Conservation (phyloP, 306 rosid genomes). For the Medicago ruthenica region DNA sequence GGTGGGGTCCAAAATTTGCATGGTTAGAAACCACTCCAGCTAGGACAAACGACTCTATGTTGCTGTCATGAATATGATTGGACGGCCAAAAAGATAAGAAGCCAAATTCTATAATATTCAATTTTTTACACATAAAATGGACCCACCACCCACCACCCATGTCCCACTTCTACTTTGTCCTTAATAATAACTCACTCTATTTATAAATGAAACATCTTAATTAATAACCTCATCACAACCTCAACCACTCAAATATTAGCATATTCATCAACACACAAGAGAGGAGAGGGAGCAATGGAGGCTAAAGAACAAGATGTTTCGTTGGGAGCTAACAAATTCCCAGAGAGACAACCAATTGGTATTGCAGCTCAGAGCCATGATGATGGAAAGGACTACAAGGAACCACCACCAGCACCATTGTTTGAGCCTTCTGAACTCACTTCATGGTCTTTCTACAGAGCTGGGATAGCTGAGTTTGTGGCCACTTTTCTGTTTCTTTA, state of each 20-base stretch:
- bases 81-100: constrained; percentile 45
- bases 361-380: constrained; percentile 69
- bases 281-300: constrained; percentile 56
- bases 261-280: background rate
- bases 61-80: constrained; percentile 37
- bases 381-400: constrained; percentile 74
- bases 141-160: constrained; percentile 45
- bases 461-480: constrained; percentile 52
- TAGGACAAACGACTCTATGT: constrained; percentile 28
- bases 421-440: constrained; percentile 81
- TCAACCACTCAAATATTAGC: background rate
- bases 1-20: constrained; percentile 14
- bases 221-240: background rate
- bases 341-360: constrained; percentile 82
- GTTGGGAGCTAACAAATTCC: constrained; percentile 86
- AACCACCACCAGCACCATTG: constrained; percentile 61
- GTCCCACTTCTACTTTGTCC: background rate
- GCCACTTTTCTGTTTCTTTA: constrained; percentile 55
- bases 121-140: constrained; percentile 10
- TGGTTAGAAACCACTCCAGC: constrained; percentile 34
- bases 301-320: constrained; percentile 84
- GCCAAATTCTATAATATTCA: background rate
- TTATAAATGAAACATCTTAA: constrained; percentile 36
- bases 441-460: constrained; percentile 72
- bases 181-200: background rate